Percentiles rank a stretch among this genome's conserved stretches.
Evolutionary conservation across 176 grass and related monocot species (phyloP).

Genomic region (Rhipidocladum racemiflorum): DNA sequence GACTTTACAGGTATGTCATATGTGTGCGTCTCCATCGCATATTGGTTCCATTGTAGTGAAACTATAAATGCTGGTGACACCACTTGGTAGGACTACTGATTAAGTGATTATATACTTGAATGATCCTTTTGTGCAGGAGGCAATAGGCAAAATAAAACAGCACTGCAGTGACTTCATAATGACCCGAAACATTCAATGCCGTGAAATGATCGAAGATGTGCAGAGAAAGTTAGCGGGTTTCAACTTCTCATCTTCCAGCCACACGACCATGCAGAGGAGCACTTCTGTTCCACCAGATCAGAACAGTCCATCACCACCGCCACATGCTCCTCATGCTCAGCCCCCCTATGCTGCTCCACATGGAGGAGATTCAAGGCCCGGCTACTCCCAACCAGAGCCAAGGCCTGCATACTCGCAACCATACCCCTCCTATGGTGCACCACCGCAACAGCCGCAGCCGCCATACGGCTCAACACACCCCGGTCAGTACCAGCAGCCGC

Average conservation of each 20-base stretch:
- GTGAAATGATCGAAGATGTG: constrained; percentile 96
- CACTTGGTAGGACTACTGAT: constrained; percentile 8
- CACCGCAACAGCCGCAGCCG: constrained; percentile 48
- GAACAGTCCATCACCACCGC: constrained; percentile 42
- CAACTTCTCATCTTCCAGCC: constrained; percentile 64
- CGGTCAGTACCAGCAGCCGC: constrained; percentile 48
- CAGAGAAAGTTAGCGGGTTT: constrained; percentile 87
- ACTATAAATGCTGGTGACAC: constrained; percentile 5
- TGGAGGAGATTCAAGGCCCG: constrained; percentile 38
- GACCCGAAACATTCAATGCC: constrained; percentile 95
- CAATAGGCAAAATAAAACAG: constrained; percentile 87
- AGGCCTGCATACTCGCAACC: constrained; percentile 61
- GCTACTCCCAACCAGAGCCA: constrained; percentile 50
- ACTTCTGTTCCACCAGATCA: constrained; percentile 49
- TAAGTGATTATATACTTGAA: neutral
- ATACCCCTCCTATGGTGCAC: constrained; percentile 42
- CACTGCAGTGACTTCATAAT: constrained; percentile 91
- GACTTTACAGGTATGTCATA: constrained; percentile 79
- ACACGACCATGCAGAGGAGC: constrained; percentile 38
- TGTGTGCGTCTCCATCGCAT: constrained; percentile 21
- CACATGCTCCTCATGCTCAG: constrained; percentile 43
- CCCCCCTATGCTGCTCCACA: constrained; percentile 36
- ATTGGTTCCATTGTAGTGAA: constrained; percentile 3
- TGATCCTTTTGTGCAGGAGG: constrained; percentile 58
- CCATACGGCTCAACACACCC: constrained; percentile 46